Evolutionary conservation across 805 yeast species (phyloP).

Genomic region (Candida nemodendra): DNA sequence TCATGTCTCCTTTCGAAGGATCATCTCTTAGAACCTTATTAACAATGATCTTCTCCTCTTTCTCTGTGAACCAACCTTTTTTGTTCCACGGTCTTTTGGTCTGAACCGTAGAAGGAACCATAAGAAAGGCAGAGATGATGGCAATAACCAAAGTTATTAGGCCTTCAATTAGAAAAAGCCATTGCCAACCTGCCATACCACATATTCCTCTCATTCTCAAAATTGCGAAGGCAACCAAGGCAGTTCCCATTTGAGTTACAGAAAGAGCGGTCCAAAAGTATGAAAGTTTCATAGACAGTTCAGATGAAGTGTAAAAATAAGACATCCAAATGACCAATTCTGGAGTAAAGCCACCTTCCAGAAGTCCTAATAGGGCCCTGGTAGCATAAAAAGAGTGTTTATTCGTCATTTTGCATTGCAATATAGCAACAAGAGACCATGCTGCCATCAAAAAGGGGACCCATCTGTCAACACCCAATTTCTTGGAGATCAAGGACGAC

Average conservation of each 20-base stretch:
- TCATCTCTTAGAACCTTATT: conserved; percentile 57
- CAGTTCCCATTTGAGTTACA: conserved; percentile 21
- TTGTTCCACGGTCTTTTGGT: conserved; percentile 33
- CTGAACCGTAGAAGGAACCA: conserved; percentile 32
- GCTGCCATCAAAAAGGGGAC: conserved; percentile 39
- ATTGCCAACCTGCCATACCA: conserved; percentile 35
- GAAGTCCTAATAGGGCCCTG: conserved; percentile 40
- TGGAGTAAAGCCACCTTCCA: conserved; percentile 42
- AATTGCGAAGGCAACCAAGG: conserved; percentile 19
- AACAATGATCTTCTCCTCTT: conserved; percentile 52
- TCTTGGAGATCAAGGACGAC: conserved; percentile 39
- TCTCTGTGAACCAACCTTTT: conserved; percentile 39
- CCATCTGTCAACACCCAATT: conserved; percentile 37
- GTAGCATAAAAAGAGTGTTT: conserved; percentile 40
- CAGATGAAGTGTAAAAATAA: conserved; percentile 15
- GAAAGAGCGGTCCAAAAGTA: conserved; percentile 35
- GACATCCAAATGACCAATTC: conserved; percentile 17
- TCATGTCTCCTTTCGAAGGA: conserved; percentile 62
- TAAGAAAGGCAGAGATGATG: conserved; percentile 11
- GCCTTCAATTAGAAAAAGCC: conserved; percentile 33
- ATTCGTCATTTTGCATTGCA: conserved; percentile 41
- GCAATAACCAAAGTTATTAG: conserved; percentile 35
- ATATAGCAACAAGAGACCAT: conserved; percentile 43
- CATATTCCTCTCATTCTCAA: conserved; percentile 14
- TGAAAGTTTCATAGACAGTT: conserved; percentile 14